Conservation (phyloP, 371 early-diverging fungal species). For the Lichtheimia corymbifera region DNA sequence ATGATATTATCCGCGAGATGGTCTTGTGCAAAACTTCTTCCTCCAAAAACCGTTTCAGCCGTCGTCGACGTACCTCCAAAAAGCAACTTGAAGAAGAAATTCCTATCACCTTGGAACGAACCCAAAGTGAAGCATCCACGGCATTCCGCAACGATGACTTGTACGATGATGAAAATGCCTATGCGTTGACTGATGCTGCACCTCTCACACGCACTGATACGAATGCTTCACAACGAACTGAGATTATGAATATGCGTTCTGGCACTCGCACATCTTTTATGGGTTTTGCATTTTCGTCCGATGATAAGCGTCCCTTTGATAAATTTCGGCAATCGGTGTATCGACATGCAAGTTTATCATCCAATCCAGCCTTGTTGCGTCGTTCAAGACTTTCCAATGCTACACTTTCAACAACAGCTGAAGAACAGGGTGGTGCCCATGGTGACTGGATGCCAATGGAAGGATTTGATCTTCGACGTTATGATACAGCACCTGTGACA, state of each 20-base stretch:
- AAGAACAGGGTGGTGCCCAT: background rate
- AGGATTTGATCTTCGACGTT: slow-evolving; percentile 28
- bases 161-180: slow-evolving; percentile 18
- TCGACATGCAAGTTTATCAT: slow-evolving; percentile 14
- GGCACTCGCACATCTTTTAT: slow-evolving; percentile 48
- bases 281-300: slow-evolving; percentile 52
- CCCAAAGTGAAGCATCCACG: slow-evolving; percentile 25
- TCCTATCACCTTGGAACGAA: slow-evolving; percentile 33
- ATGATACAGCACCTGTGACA: slow-evolving; percentile 31
- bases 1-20: slow-evolving; percentile 64
- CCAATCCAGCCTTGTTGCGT: slow-evolving; percentile 10
- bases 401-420: slow-evolving; percentile 9
- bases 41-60: background rate
- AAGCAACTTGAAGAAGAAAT: slow-evolving; percentile 29
- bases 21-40: slow-evolving; percentile 28
- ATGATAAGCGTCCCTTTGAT: slow-evolving; percentile 48
- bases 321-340: slow-evolving; percentile 46
- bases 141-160: slow-evolving; percentile 15
- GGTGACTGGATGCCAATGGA: slow-evolving; percentile 48
- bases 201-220: slow-evolving; percentile 24
- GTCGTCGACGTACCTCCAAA: slow-evolving; percentile 6
- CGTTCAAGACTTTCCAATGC: slow-evolving; percentile 18
- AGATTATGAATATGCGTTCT: slow-evolving; percentile 51
- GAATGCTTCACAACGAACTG: slow-evolving; percentile 28
- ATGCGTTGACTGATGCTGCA: slow-evolving; percentile 15